Evolutionary conservation across 176 grass and related monocot genomes (phyloP), one percentile per base, ranked within the genome.

Genomic region (Oryza longistaminata): DNA sequence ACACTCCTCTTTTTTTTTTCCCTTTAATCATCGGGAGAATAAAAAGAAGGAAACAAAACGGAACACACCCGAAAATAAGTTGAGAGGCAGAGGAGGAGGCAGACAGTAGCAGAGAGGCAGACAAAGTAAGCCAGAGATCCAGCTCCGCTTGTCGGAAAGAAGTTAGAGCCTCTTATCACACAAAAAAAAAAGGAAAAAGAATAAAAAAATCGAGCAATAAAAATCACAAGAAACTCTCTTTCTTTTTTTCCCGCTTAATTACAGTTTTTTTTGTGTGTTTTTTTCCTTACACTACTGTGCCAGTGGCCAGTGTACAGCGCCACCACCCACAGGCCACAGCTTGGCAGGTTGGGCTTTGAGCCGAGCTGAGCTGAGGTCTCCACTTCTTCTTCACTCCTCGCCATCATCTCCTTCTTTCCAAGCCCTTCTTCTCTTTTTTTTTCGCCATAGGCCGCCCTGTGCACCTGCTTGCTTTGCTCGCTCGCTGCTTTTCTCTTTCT

Each of bases 341-440:
- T 40, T 40, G 39, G 7, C 39, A 40, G 68, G 13, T 52, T 74
- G 43, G 52, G 11, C 82, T 68, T 12, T 34, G 68, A 74, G 81
- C 31, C 9, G 42, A 10, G 42, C 42, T 11, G 39, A 40, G 39
- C 39, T 7, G 61, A 66, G 71, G 58, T 62, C 68, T 13, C 26
- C 17, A 2, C 25, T 19, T 61, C 55, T 60, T 12, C 50, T 55
- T 55, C 71, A 10, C 60, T 66, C 25, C 19, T 80, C 81, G 64
- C 75, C 84, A 88, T 87, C 81, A 85, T 87, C 65, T 80, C 82
- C 64, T 24, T 81, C 85, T 77, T 76, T 71, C 85, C 70, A 72
- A 53, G 3, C 58, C 17, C 35, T 37, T 37, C 34, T 70, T 85
- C 69, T 67, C 46, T 22, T 14, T 16, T 45, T 22, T 9, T 55